A percentile compares a stretch with the other conserved stretches of the same genome.
Conservation (phyloP, 106 monocot species). For the Dendrobium nobile region DNA sequence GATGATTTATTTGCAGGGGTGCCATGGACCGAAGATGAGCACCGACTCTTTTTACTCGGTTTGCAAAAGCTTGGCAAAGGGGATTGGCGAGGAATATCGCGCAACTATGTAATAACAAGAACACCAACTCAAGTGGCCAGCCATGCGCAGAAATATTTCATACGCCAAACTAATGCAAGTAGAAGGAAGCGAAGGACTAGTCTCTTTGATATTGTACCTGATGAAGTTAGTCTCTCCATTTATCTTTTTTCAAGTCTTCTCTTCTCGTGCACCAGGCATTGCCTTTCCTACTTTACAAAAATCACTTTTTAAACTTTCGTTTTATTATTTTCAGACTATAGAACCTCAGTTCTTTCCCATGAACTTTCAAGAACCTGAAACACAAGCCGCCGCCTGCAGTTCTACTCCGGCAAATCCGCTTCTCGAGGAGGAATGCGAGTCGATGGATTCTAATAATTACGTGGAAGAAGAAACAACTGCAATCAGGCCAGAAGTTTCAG, state of each 20-base stretch:
- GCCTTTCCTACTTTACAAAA: neutral
- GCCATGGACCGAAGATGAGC: conserved; percentile 54
- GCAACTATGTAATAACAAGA: conserved; percentile 39
- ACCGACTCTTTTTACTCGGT: conserved; percentile 43
- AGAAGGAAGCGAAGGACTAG: conserved; percentile 39
- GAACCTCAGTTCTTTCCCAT: conserved; percentile 17
- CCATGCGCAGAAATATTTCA: conserved; percentile 52
- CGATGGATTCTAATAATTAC: conserved; percentile 39
- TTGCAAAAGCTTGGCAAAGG: conserved; percentile 53
- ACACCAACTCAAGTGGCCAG: conserved; percentile 54
- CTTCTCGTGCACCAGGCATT: neutral
- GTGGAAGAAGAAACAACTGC: conserved; percentile 16
- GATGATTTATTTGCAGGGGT: conserved; percentile 18
- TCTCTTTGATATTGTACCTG: conserved; percentile 41
- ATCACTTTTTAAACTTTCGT: neutral
- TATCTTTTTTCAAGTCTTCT: neutral
- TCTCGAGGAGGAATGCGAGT: conserved; percentile 27
- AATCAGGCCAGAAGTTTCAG: conserved; percentile 13
- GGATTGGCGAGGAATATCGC: conserved; percentile 55
- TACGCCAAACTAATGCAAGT: conserved; percentile 37
- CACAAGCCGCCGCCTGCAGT: conserved; percentile 2
- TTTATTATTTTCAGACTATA: conserved; percentile 12
- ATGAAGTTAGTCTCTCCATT: conserved; percentile 25
- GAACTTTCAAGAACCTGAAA: conserved; percentile 12
- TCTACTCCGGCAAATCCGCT: conserved; percentile 7